Evolutionary conservation across 2,329 filamentous ascomycete genomes (phyloP).

Genomic region (Volutella citrinella): DNA sequence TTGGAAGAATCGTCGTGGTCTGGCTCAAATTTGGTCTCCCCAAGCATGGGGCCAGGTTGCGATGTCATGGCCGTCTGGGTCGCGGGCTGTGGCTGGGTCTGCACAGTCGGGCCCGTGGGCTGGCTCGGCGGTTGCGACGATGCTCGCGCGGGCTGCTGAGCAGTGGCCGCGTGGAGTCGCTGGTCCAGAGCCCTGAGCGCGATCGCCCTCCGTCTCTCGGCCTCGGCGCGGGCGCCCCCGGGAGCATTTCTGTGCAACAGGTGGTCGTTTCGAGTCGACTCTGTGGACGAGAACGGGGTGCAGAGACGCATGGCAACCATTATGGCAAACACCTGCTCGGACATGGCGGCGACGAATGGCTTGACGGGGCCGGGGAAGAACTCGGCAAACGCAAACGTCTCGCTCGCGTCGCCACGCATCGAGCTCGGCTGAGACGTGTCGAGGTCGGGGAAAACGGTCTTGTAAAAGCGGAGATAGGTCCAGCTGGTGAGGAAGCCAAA

Average conservation of each 20-base stretch:
- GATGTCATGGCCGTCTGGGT: constrained; percentile 58
- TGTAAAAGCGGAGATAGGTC: constrained; percentile 96
- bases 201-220: constrained; percentile 82
- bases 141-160: constrained; percentile 34
- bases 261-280: constrained; percentile 67
- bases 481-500: constrained; percentile 85
- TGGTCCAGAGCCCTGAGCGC: constrained; percentile 92
- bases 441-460: constrained; percentile 68
- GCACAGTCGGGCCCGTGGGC: constrained; percentile 52
- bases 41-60: constrained; percentile 54
- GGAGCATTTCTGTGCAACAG: constrained; percentile 54
- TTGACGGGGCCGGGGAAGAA: constrained; percentile 90
- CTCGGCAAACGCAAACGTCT: constrained; percentile 92
- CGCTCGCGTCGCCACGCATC: constrained; percentile 86
- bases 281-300: constrained; percentile 79
- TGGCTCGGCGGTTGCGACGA: constrained; percentile 34
- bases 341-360: constrained; percentile 70
- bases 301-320: constrained; percentile 76
- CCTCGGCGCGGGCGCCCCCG: constrained; percentile 79
- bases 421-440: constrained; percentile 58
- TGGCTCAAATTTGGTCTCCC: constrained; percentile 68
- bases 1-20: constrained; percentile 50
- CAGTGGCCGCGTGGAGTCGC: constrained; percentile 79
- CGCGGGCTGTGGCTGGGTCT: constrained; percentile 53
- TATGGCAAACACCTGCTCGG: constrained; percentile 64